Evolutionary conservation across 2,329 filamentous ascomycete genomes (phyloP), one percentile per base, ranked within the genome.

Genomic region (Colletotrichum tabaci): DNA sequence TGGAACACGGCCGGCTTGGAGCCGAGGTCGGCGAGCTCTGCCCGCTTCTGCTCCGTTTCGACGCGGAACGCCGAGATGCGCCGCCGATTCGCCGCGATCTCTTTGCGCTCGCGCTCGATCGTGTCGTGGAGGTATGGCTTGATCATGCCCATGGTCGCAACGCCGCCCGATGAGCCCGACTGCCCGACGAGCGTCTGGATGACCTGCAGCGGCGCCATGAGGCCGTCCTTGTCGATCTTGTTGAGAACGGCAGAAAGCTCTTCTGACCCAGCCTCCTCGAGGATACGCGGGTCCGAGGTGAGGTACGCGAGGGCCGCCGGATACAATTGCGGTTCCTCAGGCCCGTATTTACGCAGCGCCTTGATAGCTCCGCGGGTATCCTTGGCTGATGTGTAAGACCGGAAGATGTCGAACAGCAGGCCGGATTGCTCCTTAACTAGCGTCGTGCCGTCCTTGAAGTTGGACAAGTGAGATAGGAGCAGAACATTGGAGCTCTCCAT

Each of bases 81-180:
- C 49, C 92, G 90, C 61, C 93, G 90, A 80, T 98, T 98, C 46
- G 87, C 81, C 9, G 85, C 90, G 71, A 99, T 98, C 77, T 98
- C 95, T 71, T 91, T 91, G 35, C 94, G 90, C 82, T 99, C 96
- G 61, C 94, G 91, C 75, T 94, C 92, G 74, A 99, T 97, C 10
- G 95, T 98, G 61, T 93, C 91, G 74, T 93, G 90, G 2, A 99
- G 90, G 81, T 99, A 99, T 7, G 92, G 91, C 82, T 98, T 98
- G 73, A 99, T 92, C 88, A 98, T 95, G 61, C 96, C 96, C 94
- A 99, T 98, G 0, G 95, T 98, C 0, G 97, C 96, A 3, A 98
- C 94, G 7, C 91, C 89, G 64, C 65, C 66, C 18, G 70, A 80
- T 8, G 80, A 78, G 0, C 72, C 83, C 68, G 79, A 86, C 57